These are phyloP conservation scores for Paraglomus brasilianum DNA, from an alignment of 192 early-diverging fungal genomes.

Conservation along the genomic window DNA sequence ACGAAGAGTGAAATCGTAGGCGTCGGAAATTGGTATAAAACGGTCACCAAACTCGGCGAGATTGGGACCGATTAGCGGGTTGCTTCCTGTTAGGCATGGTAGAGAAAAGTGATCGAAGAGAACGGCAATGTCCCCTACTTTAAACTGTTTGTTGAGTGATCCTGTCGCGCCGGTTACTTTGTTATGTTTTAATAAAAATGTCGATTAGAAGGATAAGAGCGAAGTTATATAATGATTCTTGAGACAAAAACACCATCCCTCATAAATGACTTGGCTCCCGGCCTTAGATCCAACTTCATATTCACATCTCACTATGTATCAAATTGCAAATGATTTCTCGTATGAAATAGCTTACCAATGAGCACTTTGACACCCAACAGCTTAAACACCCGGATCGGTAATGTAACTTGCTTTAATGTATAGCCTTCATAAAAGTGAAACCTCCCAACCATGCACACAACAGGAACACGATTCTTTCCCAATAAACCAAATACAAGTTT, in stretches of 20 bases:
- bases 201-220: not conserved
- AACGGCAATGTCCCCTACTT: constrained; percentile 84
- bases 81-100: constrained; percentile 72
- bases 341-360: constrained; percentile 51
- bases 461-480: constrained; percentile 55
- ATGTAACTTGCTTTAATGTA: constrained; percentile 71
- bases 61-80: constrained; percentile 86
- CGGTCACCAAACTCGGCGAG: constrained; percentile 78
- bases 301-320: not conserved
- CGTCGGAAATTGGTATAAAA: constrained; percentile 82
- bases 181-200: not conserved
- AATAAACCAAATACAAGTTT: constrained; percentile 86
- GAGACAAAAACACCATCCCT: no score
- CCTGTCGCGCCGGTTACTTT: constrained; percentile 86
- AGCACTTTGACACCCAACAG: constrained; percentile 77
- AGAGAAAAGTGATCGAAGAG: constrained; percentile 77
- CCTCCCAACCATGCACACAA: constrained; percentile 86
- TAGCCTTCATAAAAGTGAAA: constrained; percentile 93
- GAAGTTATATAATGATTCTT: not conserved
- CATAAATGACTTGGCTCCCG: not conserved
- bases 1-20: constrained; percentile 80
- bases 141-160: constrained; percentile 68
- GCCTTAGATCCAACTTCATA: not conserved
- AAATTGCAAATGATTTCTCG: not conserved
- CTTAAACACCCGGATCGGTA: constrained; percentile 84